Percentiles rank a stretch among this genome's conserved stretches.
Evolutionary conservation across 495 filamentous ascomycete species (phyloP).

Genomic region (Schizothecium vesticola): DNA sequence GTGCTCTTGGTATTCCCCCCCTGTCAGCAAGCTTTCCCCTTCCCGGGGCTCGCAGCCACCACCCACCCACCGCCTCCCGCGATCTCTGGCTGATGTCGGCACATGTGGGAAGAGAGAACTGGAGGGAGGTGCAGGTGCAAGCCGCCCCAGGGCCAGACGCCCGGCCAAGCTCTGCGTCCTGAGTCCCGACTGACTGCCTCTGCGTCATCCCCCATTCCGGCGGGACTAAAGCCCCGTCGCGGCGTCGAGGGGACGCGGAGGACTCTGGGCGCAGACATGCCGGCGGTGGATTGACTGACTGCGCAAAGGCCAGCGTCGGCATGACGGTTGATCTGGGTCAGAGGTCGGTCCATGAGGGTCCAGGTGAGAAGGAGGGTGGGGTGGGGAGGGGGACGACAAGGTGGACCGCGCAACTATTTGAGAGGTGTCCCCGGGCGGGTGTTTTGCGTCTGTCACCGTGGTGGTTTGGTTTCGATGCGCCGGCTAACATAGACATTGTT

Average conservation of each 20-base stretch:
- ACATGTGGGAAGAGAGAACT: conserved; percentile 15
- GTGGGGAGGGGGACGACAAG: conserved; percentile 6
- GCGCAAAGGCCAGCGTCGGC: conserved; percentile 1
- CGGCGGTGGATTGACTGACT: not conserved
- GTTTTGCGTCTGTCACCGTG: conserved; percentile 10
- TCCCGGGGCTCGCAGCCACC: conserved; percentile 7
- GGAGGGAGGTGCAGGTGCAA: conserved; percentile 13
- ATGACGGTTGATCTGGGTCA: conserved; percentile 12
- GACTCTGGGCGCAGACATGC: not conserved
- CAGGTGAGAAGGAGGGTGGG: conserved; percentile 9
- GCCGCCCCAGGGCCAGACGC: not conserved
- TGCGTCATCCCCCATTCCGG: conserved; percentile 17
- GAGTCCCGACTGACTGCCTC: conserved; percentile 12
- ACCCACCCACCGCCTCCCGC: conserved; percentile 5
- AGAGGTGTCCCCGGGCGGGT: conserved; percentile 8
- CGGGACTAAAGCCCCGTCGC: conserved; percentile 11
- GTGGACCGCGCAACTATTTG: conserved; percentile 19
- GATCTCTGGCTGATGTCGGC: conserved; percentile 13
- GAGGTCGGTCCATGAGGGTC: not conserved
- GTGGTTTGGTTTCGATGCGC: conserved; percentile 16
- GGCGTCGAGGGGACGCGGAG: conserved; percentile 8
- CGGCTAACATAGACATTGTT: conserved; percentile 1
- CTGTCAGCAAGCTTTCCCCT: conserved; percentile 1
- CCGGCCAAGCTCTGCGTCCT: conserved; percentile 4
- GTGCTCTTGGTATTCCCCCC: not conserved